Evolutionary conservation across 352 stramenopile genomes (phyloP).

Genomic region (Thalassiosira ordinaria): DNA sequence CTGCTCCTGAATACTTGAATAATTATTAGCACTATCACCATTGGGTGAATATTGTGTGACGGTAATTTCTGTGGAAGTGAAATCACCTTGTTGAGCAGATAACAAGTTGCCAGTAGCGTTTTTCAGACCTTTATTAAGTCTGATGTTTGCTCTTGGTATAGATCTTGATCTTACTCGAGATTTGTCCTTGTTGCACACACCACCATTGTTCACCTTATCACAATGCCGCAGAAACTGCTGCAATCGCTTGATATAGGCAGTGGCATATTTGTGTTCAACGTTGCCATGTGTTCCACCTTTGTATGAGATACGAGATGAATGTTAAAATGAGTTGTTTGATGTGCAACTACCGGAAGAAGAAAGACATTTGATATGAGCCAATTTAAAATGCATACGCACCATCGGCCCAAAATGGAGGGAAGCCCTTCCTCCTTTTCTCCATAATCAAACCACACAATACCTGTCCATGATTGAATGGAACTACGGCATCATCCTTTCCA

Average conservation of each 20-base stretch:
- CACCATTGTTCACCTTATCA: background rate
- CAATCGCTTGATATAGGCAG: slow-evolving; percentile 9
- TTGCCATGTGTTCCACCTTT: slow-evolving; percentile 2
- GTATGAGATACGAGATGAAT: background rate
- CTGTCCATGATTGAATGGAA: slow-evolving; percentile 25
- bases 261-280: slow-evolving; percentile 15
- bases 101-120: background rate
- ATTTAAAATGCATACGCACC: background rate
- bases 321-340: background rate
- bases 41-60: too few relatives aligned
- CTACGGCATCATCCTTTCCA: slow-evolving; percentile 16
- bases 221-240: slow-evolving; percentile 12
- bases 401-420: slow-evolving; percentile 89
- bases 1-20: too few relatives aligned
- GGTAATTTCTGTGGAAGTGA: background rate
- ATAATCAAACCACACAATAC: slow-evolving; percentile 4
- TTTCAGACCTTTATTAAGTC: too few relatives aligned
- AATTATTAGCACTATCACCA: too few relatives aligned
- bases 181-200: background rate
- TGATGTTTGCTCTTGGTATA: background rate
- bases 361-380: background rate
- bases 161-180: background rate
- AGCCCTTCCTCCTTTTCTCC: background rate
- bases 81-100: background rate
- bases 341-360: background rate